These are phyloP conservation scores for Brettanomyces naardenensis DNA, from an alignment of 805 yeast species.

Conservation along the genomic window DNA sequence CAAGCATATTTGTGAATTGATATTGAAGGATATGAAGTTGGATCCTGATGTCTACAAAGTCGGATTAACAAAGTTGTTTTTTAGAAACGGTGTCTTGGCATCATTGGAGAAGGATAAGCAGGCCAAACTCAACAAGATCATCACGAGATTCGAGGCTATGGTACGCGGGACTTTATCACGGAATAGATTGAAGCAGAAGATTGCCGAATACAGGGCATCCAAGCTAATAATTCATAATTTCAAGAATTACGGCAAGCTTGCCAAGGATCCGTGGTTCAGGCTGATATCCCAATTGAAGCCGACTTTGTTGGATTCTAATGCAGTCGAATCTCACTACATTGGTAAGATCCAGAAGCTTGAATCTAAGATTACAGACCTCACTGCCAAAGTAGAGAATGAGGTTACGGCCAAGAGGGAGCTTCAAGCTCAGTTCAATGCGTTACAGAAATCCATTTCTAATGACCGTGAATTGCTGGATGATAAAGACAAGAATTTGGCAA, in stretches of 20 bases:
- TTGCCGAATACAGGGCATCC: conserved; percentile 64
- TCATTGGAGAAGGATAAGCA: conserved; percentile 75
- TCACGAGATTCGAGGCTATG: conserved; percentile 56
- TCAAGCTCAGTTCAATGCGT: conserved; percentile 28
- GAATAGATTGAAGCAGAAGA: conserved; percentile 32
- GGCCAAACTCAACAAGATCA: conserved; percentile 42
- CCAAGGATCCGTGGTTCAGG: conserved; percentile 70
- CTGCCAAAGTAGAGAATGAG: conserved; percentile 23
- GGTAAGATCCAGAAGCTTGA: conserved; percentile 49
- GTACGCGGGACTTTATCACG: conserved; percentile 62
- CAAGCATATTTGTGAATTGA: conserved; percentile 61
- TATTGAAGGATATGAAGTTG: conserved; percentile 55
- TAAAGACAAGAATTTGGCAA: conserved; percentile 37
- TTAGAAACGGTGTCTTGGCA: conserved; percentile 72
- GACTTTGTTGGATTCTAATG: conserved; percentile 34
- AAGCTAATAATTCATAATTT: conserved; percentile 60
- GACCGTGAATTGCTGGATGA: conserved; percentile 17
- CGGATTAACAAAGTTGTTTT: conserved; percentile 67
- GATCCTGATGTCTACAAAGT: conserved; percentile 54
- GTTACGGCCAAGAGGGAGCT: conserved; percentile 22
- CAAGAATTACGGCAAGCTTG: conserved; percentile 37
- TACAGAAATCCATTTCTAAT: conserved; percentile 25
- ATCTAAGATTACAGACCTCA: conserved; percentile 47
- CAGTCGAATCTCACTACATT: conserved; percentile 39
- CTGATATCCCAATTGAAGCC: conserved; percentile 70